These are phyloP conservation scores for Stemphylium beticola DNA, from an alignment of 2,329 filamentous ascomycete genomes.

Conservation along the genomic window DNA sequence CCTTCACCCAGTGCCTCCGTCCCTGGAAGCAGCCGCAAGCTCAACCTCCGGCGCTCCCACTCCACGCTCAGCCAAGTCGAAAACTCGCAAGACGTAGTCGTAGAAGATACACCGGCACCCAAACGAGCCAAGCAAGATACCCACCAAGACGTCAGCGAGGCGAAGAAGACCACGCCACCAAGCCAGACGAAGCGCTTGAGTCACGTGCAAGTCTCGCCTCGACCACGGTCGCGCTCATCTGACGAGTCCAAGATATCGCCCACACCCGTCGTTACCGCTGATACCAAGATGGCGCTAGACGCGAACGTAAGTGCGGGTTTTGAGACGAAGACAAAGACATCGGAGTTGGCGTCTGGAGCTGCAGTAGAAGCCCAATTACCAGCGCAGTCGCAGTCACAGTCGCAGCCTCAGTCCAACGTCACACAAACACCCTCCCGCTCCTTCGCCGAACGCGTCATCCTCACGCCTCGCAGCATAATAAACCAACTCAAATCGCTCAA, in stretches of 20 bases:
- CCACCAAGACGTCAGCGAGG: conserved; percentile 41
- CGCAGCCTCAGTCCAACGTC: background rate
- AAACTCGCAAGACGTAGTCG: conserved; percentile 26
- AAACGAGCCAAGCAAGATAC: conserved; percentile 34
- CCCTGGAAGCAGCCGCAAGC: conserved; percentile 31
- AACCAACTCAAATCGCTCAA: conserved; percentile 53
- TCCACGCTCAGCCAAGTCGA: conserved; percentile 40
- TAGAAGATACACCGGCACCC: conserved; percentile 38
- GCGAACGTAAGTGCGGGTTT: no score
- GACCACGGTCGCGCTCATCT: conserved; percentile 6
- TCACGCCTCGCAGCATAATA: conserved; percentile 59
- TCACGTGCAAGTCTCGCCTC: conserved; percentile 34
- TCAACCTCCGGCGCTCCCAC: conserved; percentile 33
- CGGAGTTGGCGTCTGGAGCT: no score
- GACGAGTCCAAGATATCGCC: background rate
- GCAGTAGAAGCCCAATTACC: conserved; percentile 8
- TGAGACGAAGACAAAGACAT: no score
- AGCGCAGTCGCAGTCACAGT: background rate
- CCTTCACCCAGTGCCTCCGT: conserved; percentile 1
- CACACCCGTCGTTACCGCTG: background rate
- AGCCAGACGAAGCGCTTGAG: conserved; percentile 32
- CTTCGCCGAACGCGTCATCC: conserved; percentile 44
- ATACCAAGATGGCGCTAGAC: no score
- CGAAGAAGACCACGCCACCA: conserved; percentile 15
- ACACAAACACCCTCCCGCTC: conserved; percentile 35